phyloP scores from a whole-genome alignment of 2,329 filamentous ascomycete genomes.

The Cercospora sp. region DNA sequence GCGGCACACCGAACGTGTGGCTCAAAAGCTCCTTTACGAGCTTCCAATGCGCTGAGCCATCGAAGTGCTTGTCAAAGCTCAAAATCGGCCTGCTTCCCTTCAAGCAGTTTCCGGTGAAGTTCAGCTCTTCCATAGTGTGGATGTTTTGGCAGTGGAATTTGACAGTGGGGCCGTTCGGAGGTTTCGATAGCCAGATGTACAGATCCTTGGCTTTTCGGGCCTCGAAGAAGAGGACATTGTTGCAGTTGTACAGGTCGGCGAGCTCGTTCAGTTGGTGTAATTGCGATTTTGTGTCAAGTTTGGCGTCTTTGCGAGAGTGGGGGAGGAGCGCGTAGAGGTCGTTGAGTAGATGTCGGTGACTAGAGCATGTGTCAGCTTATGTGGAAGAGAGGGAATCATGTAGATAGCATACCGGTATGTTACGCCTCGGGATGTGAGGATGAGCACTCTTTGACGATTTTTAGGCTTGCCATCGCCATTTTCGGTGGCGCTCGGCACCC shows the following conservation, averaged over 20 bases:
- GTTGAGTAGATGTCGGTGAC: slow-evolving; percentile 89
- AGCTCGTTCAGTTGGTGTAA: slow-evolving; percentile 77
- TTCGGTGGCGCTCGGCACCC: slow-evolving; percentile 35
- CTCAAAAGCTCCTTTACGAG: slow-evolving; percentile 87
- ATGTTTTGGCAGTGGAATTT: slow-evolving; percentile 74
- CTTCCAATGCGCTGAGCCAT: slow-evolving; percentile 68
- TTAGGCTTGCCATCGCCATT: slow-evolving; percentile 37
- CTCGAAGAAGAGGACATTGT: slow-evolving; percentile 93
- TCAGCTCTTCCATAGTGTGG: slow-evolving; percentile 94
- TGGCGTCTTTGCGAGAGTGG: slow-evolving; percentile 90
- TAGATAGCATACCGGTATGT: slow-evolving; percentile 66
- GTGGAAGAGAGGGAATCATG: neutral
- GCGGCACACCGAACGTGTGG: slow-evolving; percentile 89
- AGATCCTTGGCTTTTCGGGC: slow-evolving; percentile 91
- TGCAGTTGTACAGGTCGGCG: slow-evolving; percentile 82
- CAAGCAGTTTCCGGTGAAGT: slow-evolving; percentile 95
- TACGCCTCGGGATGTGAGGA: slow-evolving; percentile 88
- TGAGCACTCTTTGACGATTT: slow-evolving; percentile 68
- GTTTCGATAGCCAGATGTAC: slow-evolving; percentile 90
- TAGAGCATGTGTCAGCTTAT: slow-evolving; percentile 41
- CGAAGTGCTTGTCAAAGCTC: slow-evolving; percentile 84
- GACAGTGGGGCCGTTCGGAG: slow-evolving; percentile 76
- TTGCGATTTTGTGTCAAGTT: slow-evolving; percentile 93
- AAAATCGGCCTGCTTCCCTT: slow-evolving; percentile 90
- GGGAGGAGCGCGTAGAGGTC: slow-evolving; percentile 87